These are phyloP conservation scores for Hemileia vastatrix DNA, from an alignment of 1,284 basidiomycete genomes.

Conservation along the genomic window DNA sequence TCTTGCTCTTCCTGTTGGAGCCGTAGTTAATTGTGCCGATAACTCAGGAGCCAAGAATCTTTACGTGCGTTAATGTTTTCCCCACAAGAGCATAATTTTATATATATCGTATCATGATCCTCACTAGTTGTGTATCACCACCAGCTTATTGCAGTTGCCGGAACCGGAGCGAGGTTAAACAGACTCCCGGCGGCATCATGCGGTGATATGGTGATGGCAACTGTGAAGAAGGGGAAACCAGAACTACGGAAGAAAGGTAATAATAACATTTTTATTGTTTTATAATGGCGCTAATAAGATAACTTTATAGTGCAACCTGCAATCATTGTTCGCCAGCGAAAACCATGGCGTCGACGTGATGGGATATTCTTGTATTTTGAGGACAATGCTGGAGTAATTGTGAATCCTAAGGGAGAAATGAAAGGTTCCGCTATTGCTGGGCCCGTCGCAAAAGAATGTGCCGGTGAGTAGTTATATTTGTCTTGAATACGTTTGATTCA, in stretches of 20 bases:
- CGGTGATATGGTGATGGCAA: conserved; percentile 84
- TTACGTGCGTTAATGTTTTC: conserved; percentile 47
- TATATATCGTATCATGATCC: too few relatives aligned
- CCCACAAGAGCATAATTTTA: too few relatives aligned
- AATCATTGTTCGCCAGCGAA: conserved; percentile 94
- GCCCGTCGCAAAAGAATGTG: conserved; percentile 93
- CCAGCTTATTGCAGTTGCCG: conserved; percentile 71
- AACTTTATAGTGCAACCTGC: conserved; percentile 74
- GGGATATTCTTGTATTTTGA: conserved; percentile 99
- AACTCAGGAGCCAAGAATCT: conserved; percentile 98
- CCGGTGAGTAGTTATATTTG: conserved; percentile 47
- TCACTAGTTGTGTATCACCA: too few relatives aligned
- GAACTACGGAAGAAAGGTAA: conserved; percentile 98
- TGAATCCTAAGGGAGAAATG: conserved; percentile 99
- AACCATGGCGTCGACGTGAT: conserved; percentile 94
- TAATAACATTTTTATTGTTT: conserved; percentile 43
- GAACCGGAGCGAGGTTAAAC: conserved; percentile 93
- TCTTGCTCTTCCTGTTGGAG: conserved; percentile 90
- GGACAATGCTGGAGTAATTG: conserved; percentile 95
- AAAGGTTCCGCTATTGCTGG: conserved; percentile 99
- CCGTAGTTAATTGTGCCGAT: conserved; percentile 98
- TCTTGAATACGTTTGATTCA: neutral
- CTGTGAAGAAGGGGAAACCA: conserved; percentile 99
- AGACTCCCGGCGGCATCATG: conserved; percentile 95
- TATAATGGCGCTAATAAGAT: neutral